Base-by-base conservation (phyloP, 1,139 yeast genomes). In the Sugiyamaella sp. region DNA sequence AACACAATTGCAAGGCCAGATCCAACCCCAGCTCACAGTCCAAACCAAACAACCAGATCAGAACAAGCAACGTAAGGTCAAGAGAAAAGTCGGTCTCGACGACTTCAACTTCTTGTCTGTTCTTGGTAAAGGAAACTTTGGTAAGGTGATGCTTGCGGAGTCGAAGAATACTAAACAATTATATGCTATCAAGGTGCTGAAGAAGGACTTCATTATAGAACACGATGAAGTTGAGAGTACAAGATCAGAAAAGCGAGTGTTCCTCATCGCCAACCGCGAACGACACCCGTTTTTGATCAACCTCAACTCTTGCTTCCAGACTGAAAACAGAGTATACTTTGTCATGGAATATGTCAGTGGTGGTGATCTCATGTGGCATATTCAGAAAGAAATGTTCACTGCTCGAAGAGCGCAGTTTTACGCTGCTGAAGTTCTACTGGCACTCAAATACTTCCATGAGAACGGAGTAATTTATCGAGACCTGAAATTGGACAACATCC, bases 351-450 rank as follows among this genome's bases (percentile, higher is more conserved):
- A 90, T 67, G 86, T 93, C 52, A 85, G 95, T 10, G 99, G 99
- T 55, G 99, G 99, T 69, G 99, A 93, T 74, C 80, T 93, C 67
- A 93, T 93, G 99, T 90, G 97, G 96, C 99, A 93, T 70, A 95
- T 93, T 65, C 99, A 93, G 71, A 89, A 89, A 67, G 88, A 89
- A 54, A 80, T 95, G 64, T 87, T 93, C 67, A 85, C 96, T 1
- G 86, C 93, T 19, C 83, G 88, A 62, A 80, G 98, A 62, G 99
- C 99, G 14, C 95, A 91, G 71, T 93, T 90, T 68, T 95, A 93
- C 71, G 98, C 99, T 1, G 95, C 97, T 49, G 99, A 93, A 70
- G 97, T 95, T 1, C 77, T 91, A 60, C 74, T 93, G 53, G 99
- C 96, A 0, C 77, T 93, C 67, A 88, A 93, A 67, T 88, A 89